Evolutionary conservation across 371 early-diverging fungal genomes (phyloP), one percentile per base, ranked within the genome.

Genomic region (Racocetra persica): DNA sequence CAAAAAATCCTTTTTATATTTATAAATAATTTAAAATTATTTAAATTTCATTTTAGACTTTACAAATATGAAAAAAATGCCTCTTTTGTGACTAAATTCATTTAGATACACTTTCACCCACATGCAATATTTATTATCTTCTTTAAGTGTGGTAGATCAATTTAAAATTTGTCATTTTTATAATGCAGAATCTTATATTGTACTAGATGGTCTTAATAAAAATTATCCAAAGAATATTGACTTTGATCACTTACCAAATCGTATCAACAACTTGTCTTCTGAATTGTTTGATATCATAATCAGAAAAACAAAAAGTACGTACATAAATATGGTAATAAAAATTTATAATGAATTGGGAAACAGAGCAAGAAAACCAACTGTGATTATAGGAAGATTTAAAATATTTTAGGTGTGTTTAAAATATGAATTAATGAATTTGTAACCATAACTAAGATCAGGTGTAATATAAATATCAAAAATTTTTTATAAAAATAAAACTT

Each of bases 321-420:
- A 63, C 18, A 63, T 24, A 32, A 20, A 70, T 45, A 22, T 70
- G 26, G 24, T n/a, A 41, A 16, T 70, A 51, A 13, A 41, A 36
- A 38, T n/a, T 13, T 70, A 70, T 70, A 26, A 14, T 4, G 26
- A 70, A 26, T 28, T 32, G 24, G 63, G 63, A 3, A 63, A 32
- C 6, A 24, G 63, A 63, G 70, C 70, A 70, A 70, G 70, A 41
- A 70, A 41, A 38, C 70, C 38, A 24, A 70, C 51, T 41, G 38
- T 70, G 18, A 1, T 70, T 11, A 70, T 70, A 41, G 70, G 70
- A 70, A 70, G 70, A 36, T 70, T 70, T 70, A 16, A 70, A 49
- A 51, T 36, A 51, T 49, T 70, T 20, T 41, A 70, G 26, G 70
- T 70, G 38, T 6, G 38, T n/a, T 45, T 45, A 32, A 16, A 7